A percentile compares a stretch with the other conserved stretches of the same genome.
phyloP scores from a whole-genome alignment of 495 filamentous ascomycete genomes.

The Penicillium soppii region DNA sequence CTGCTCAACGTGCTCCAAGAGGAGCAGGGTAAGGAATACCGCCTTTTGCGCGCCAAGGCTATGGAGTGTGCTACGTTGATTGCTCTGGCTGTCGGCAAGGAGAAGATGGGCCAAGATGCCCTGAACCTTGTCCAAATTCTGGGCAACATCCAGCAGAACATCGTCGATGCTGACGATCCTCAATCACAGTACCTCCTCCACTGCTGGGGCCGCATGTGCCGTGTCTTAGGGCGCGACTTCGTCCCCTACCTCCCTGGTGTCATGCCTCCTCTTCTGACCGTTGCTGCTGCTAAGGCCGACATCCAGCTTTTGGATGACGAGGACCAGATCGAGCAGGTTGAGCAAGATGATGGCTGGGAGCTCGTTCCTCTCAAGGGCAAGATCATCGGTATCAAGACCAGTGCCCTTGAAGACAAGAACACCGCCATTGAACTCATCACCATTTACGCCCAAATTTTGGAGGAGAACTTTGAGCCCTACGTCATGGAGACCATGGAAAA shows the following conservation, averaged over 20 bases:
- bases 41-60: conserved; percentile 90
- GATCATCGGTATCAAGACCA: conserved; percentile 97
- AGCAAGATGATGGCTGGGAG: conserved; percentile 98
- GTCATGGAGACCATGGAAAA: conserved; percentile 94
- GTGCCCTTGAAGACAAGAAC: conserved; percentile 95
- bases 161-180: conserved; percentile 90
- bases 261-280: conserved; percentile 88
- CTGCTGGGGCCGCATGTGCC: conserved; percentile 99
- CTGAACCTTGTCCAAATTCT: conserved; percentile 81
- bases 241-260: conserved; percentile 88
- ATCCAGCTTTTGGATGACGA: conserved; percentile 97
- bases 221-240: conserved; percentile 87
- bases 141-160: conserved; percentile 80
- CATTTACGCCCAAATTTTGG: conserved; percentile 92
- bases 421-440: conserved; percentile 97
- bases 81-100: conserved; percentile 90
- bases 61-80: conserved; percentile 99
- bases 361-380: conserved; percentile 94
- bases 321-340: conserved; percentile 86
- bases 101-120: conserved; percentile 85
- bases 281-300: conserved; percentile 94
- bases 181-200: conserved; percentile 97
- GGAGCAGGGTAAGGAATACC: conserved; percentile 88
- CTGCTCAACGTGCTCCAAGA: conserved; percentile 84
- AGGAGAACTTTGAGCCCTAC: conserved; percentile 88